phyloP scores from a whole-genome alignment of 495 filamentous ascomycete genomes.

The Podospora pseudoanserina region DNA sequence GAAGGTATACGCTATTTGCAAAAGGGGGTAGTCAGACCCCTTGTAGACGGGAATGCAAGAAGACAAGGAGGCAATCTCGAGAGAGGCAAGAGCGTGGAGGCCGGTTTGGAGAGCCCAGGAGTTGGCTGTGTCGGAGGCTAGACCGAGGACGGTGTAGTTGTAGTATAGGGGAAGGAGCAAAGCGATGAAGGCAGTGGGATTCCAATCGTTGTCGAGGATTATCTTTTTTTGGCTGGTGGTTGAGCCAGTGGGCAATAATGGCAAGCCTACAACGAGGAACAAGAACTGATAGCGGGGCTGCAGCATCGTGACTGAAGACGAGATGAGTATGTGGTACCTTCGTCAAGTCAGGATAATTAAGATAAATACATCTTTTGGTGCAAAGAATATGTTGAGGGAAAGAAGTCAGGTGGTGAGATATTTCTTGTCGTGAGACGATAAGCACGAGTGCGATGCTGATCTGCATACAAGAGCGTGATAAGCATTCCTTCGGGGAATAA shows the following conservation, averaged over 20 bases:
- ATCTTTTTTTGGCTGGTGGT: conserved; percentile 18
- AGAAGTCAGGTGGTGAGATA: neutral
- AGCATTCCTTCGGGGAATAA: neutral
- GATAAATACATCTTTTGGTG: neutral
- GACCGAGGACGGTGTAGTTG: neutral
- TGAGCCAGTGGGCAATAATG: neutral
- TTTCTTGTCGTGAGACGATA: neutral
- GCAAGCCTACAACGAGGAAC: neutral
- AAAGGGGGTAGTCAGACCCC: neutral
- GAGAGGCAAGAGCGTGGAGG: neutral
- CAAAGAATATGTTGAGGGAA: neutral
- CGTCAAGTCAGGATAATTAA: neutral
- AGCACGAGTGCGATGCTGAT: neutral
- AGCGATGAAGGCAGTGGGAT: neutral
- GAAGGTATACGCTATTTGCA: neutral
- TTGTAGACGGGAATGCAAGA: neutral
- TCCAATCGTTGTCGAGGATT: neutral
- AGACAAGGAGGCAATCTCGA: neutral
- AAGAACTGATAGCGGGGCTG: neutral
- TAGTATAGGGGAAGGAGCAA: neutral
- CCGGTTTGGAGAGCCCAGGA: neutral
- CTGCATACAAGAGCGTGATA: neutral
- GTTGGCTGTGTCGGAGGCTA: neutral
- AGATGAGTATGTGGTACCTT: neutral
- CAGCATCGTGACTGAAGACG: neutral